Percentiles rank a stretch among this genome's conserved stretches.
These are phyloP conservation scores for Volvox carteri DNA, from an alignment of 163 green algal genomes.

Conservation along the genomic window DNA sequence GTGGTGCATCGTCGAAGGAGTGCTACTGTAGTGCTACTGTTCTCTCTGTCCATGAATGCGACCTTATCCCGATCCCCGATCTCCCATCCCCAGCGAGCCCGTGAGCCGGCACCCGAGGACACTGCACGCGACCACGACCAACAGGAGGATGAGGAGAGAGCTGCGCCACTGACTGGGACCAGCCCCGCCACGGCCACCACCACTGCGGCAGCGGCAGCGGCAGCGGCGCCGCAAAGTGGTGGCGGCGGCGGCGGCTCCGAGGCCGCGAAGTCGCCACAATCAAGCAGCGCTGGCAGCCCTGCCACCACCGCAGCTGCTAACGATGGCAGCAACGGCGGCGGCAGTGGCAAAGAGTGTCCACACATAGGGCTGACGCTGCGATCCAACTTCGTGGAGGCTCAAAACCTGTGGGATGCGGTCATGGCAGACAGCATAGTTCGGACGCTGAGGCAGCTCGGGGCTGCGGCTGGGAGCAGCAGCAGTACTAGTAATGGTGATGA, in stretches of 20 bases:
- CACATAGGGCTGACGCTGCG: conserved; percentile 68
- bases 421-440: conserved; percentile 69
- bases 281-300: background rate
- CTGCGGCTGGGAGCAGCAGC: too few relatives aligned
- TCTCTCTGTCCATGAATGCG: too few relatives aligned
- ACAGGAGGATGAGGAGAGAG: background rate
- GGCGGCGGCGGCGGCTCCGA: background rate
- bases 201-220: background rate
- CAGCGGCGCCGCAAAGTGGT: background rate
- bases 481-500: too few relatives aligned
- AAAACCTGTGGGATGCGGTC: conserved; percentile 71
- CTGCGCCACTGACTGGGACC: background rate
- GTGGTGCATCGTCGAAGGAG: too few relatives aligned
- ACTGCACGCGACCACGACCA: background rate
- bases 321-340: background rate
- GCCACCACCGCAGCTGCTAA: background rate
- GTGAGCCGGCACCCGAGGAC: background rate
- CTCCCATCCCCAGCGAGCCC: background rate
- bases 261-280: background rate
- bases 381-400: conserved; percentile 70
- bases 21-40: too few relatives aligned
- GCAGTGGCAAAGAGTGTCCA: conserved; percentile 53
- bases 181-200: background rate
- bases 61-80: too few relatives aligned
- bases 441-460: conserved; percentile 30